These are phyloP conservation scores for Suillus subalutaceus DNA, from an alignment of 768 basidiomycete species.

Conservation along the genomic window DNA sequence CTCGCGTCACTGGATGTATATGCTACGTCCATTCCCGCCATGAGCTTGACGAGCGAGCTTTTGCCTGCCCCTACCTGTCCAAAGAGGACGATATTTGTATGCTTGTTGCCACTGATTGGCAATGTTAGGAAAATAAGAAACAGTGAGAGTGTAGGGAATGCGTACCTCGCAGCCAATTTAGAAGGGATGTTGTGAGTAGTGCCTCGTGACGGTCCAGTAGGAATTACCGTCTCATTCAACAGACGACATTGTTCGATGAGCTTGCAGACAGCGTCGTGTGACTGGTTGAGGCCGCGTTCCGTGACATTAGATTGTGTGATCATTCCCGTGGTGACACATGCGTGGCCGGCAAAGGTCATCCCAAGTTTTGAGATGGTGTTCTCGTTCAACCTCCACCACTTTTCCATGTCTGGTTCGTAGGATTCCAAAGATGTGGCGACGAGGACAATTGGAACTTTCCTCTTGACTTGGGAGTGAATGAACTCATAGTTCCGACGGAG, in stretches of 20 bases:
- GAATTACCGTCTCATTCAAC: not conserved
- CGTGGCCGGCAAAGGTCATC: not conserved
- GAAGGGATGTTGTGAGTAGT: too few species aligned
- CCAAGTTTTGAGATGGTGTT: constrained; percentile 30
- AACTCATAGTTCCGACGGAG: constrained; percentile 32
- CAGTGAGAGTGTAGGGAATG: not conserved
- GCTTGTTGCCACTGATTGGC: constrained; percentile 16
- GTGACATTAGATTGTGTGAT: not conserved
- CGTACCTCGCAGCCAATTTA: not conserved
- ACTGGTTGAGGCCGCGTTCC: constrained; percentile 6
- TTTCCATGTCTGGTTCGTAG: constrained; percentile 33
- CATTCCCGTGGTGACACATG: constrained; percentile 7
- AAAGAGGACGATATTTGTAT: constrained; percentile 40
- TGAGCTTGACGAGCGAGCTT: constrained; percentile 34
- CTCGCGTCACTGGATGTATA: constrained; percentile 29
- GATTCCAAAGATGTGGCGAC: constrained; percentile 39
- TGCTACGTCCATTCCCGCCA: constrained; percentile 27
- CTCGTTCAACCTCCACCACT: constrained; percentile 43
- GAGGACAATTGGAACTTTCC: constrained; percentile 35
- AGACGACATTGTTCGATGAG: not conserved
- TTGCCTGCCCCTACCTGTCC: constrained; percentile 44
- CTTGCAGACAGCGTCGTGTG: constrained; percentile 24
- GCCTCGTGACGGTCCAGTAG: constrained; percentile 24
- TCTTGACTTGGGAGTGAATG: constrained; percentile 33
- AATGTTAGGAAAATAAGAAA: not conserved